Evolutionary conservation across 768 basidiomycete genomes (phyloP), one percentile per base, ranked within the genome.

Genomic region (Ramaria sp.): DNA sequence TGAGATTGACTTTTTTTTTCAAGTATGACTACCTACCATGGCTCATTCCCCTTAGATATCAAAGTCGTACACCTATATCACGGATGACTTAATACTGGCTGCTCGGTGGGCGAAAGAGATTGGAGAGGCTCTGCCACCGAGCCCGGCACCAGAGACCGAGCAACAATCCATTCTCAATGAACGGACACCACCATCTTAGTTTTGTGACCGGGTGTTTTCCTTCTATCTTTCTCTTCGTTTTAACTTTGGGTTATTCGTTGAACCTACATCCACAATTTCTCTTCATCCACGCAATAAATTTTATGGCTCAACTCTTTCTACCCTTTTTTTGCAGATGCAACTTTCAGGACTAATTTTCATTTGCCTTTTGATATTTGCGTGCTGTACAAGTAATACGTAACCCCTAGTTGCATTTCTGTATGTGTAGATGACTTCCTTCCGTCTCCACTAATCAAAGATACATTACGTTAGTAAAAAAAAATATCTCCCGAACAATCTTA

Each of bases 11-110:
- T 27, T 59, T 18, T 32, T 32, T 5, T 48, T 37, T 27, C 9
- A 15, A 16, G 16, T 30, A 20, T 48, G 36, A 6, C 16, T 38
- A 50, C 50, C 16, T 38, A 50, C 50, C 56, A 54, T 24, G 57
- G 16, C 24, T 36, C 3, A 22, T 38, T 12, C 20, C 20, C 15
- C 15, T 52, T 56, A 81, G 79, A 66, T 73, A 20, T 68, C 73
- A 6, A 80, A 74, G 61, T 71, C 68, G 12, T 62, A 66, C 55
- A 57, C 58, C 20, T 69, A 60, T 56, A 47, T 61, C 38, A 62
- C 64, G 1, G 62, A 60, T 28, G 63, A 61, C 52, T 16, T 63
- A 5, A 51, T 61, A 24, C 59, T 68, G 25, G 62, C 67, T 13
- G 50, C 56, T 39, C 64, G 59, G 24, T 69, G 68, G 68, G 61